These are phyloP conservation scores for Alternaria ethzedia DNA, from an alignment of 2,329 filamentous ascomycete species.

Conservation along the genomic window DNA sequence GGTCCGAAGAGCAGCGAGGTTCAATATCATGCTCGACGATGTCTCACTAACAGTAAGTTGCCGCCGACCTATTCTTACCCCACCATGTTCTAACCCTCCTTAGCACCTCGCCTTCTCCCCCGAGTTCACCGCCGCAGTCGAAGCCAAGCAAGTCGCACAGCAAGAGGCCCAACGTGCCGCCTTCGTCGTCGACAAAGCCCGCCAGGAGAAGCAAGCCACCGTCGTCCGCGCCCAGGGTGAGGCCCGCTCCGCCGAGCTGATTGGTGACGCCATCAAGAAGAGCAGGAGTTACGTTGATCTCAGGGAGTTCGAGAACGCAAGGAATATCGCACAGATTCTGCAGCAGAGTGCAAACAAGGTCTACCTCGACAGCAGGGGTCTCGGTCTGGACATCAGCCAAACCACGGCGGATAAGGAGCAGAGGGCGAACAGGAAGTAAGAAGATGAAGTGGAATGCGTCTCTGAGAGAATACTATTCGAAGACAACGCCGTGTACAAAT, in stretches of 20 bases:
- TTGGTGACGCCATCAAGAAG: constrained; percentile 99
- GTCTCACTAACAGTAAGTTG: constrained; percentile 86
- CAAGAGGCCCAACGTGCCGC: constrained; percentile 97
- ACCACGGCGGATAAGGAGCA: constrained; percentile 49
- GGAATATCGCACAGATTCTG: constrained; percentile 83
- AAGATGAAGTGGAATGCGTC: neutral
- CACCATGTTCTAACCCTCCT: constrained; percentile 25
- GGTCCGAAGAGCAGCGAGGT: constrained; percentile 85
- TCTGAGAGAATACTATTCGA: neutral
- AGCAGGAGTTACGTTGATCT: constrained; percentile 95
- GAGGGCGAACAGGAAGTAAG: constrained; percentile 34
- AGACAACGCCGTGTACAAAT: constrained; percentile 33
- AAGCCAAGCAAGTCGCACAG: constrained; percentile 73
- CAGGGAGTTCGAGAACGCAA: constrained; percentile 96
- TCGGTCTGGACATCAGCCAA: constrained; percentile 82
- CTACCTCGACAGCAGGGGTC: constrained; percentile 86
- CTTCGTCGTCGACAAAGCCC: constrained; percentile 97
- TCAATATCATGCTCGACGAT: constrained; percentile 97
- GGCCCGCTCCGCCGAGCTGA: constrained; percentile 94
- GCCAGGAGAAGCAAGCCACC: constrained; percentile 99
- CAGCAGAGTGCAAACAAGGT: constrained; percentile 94
- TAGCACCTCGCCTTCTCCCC: constrained; percentile 73
- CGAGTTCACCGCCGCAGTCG: constrained; percentile 72
- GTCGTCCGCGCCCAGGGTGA: constrained; percentile 99
- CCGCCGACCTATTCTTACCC: neutral